Evolutionary conservation across 2,329 filamentous ascomycete genomes (phyloP), one percentile per base, ranked within the genome.

Genomic region (Cladosporium sp.): DNA sequence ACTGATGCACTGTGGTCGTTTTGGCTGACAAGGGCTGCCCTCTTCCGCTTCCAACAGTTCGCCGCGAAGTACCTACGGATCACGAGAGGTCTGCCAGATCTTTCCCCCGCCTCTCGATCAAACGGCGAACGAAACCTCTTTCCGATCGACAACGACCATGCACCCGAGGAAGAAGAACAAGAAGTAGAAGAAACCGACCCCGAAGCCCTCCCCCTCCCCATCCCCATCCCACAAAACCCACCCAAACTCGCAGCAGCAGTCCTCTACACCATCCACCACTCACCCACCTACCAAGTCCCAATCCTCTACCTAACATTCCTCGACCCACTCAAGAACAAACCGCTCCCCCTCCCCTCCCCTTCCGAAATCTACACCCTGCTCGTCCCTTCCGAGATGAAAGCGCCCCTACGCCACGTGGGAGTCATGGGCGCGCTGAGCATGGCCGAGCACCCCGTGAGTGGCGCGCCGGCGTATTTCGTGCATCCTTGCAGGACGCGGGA

Each of bases 401-500:
- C 60, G 1, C 66, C 71, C 43, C 53, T 71, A 6, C 56, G 64
- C 24, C 54, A 52, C 20, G 60, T 66, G 3, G 71, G 72, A 3
- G 56, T 70, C 1, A 63, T 63, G 55, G 63, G 62, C 4, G 60
- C 59, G 0, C 41, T 66, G 37, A 63, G 56, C 49, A 54, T 61
- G 50, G 56, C 58, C 83, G 84, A 95, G 69, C 90, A 97, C 76
- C 92, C 93, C 47, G 70, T 88, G 53, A 88, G 84, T 52, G 86
- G 86, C 47, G 70, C 84, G 52, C 89, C 90, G 36, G 81, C 83
- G 43, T 96, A 92, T 70, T 96, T 96, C 70, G 79, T 97, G 60
- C 93, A 99, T 72, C 92, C 93, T 19, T 97, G 93, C 71, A 82
- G 88, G 66, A 88, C 93, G 7, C 87, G 86, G 50, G 86, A 92